Base-by-base conservation (phyloP, 2,329 filamentous ascomycete species). In the Teratosphaeria gauchensis region DNA sequence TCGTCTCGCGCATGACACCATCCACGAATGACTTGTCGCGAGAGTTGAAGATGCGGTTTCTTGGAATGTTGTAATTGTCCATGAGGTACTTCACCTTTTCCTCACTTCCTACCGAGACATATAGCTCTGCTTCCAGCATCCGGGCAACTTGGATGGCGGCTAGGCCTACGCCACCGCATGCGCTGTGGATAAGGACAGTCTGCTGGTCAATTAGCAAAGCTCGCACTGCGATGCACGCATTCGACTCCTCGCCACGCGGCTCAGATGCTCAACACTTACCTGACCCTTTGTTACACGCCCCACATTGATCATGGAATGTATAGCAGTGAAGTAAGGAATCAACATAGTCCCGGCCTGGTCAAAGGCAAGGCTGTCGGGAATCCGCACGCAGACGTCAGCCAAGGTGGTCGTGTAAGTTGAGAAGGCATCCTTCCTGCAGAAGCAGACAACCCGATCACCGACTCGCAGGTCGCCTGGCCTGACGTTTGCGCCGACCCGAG, bases 131-230 rank as follows among this genome's bases (percentile, higher is more conserved):
- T 11, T 65, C 68, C 16, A 66, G 46, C 57, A 51, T 54, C 19
- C 59, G 51, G 16, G 58, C 59, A 3, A 72, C 12, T 55, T 70
- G 63, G 24, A 72, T 66, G 12, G 66, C 65, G 7, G 66, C 62
- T 4, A 66, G 55, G 4, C 69, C 69, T 31, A 70, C 59, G 51
- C 64, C 66, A 24, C 65, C 66, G 16, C 58, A 58, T 12, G 64
- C 67, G 9, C 63, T 57, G 48, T 70, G 69, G 14, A 73, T 68
- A 31, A 74, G 63, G 16, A 73, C 62, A 8, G 54, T 56, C 54
- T 74, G 48, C n/a, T 42, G 35, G 11, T 16, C n/a, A 5, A 16
- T 42, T 42, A 42, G 35, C 35, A 42, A 42, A 42, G 11, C 35
- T 11, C n/a, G 14, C 5, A 14, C n/a, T 42, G 35, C 35, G 4